Percentiles rank a stretch among this genome's conserved stretches.
Conservation (phyloP, 345 rosid species). For the Eucalyptus marginata region DNA sequence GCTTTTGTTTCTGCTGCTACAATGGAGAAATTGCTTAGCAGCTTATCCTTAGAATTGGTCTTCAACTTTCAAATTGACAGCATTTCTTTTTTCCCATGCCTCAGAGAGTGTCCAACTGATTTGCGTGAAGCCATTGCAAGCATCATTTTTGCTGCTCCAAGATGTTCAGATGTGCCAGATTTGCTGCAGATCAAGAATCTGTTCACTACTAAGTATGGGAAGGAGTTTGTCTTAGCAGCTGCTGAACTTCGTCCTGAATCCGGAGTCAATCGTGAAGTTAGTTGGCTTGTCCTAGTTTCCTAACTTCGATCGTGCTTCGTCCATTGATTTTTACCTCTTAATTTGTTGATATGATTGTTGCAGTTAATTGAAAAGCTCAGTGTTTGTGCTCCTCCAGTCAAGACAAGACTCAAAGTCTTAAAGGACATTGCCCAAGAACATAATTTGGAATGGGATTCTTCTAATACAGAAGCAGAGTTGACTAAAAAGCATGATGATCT, state of each 20-base stretch:
- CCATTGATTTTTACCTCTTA: neutral
- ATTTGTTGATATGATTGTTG: neutral
- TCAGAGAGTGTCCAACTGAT: slow-evolving; percentile 89
- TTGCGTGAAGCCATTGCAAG: slow-evolving; percentile 85
- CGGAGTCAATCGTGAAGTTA: slow-evolving; percentile 88
- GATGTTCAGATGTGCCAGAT: slow-evolving; percentile 93
- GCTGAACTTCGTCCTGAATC: slow-evolving; percentile 93
- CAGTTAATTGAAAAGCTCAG: slow-evolving; percentile 90
- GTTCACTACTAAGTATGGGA: slow-evolving; percentile 75
- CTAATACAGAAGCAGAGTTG: slow-evolving; percentile 79
- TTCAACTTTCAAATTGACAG: neutral
- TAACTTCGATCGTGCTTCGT: neutral
- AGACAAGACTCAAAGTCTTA: slow-evolving; percentile 56
- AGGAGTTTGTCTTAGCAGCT: slow-evolving; percentile 63
- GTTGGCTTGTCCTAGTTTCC: slow-evolving; percentile 6
- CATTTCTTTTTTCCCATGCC: neutral
- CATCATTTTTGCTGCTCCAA: slow-evolving; percentile 90
- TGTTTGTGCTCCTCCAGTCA: slow-evolving; percentile 65
- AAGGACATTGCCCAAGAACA: slow-evolving; percentile 77
- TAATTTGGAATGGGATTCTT: slow-evolving; percentile 71
- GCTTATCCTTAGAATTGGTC: neutral
- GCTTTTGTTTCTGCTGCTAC: neutral
- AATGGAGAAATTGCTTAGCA: neutral
- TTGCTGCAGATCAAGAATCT: slow-evolving; percentile 71
- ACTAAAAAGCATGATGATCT: slow-evolving; percentile 80